Percentiles rank a stretch among this genome's conserved stretches.
These are phyloP conservation scores for Cylindrotheca fusiformis DNA, from an alignment of 108 stramenopile genomes.

Conservation along the genomic window DNA sequence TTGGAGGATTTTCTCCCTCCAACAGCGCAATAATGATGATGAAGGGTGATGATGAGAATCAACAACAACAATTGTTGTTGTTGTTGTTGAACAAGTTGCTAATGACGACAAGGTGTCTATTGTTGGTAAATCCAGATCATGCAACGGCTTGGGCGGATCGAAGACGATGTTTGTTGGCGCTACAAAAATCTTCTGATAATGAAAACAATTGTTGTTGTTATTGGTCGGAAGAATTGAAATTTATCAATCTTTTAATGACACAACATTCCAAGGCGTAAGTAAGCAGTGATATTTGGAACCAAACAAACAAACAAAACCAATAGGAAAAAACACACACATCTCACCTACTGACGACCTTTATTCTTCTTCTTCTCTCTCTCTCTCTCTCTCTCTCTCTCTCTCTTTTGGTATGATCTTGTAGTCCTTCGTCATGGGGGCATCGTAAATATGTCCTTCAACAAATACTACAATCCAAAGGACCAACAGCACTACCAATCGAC, in stretches of 20 bases:
- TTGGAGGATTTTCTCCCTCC: not conserved
- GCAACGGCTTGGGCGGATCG: constrained; percentile 56
- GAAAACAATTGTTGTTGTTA: not conserved
- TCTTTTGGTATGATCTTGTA: constrained; percentile 1
- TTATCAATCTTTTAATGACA: constrained; percentile 45
- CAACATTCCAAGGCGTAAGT: constrained; percentile 60
- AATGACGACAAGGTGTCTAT: constrained; percentile 17
- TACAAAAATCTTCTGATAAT: not conserved
- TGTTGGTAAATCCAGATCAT: constrained; percentile 55
- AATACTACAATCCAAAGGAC: constrained; percentile 8
- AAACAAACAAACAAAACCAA: not conserved
- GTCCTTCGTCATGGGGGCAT: constrained; percentile 47
- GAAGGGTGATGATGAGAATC: not conserved
- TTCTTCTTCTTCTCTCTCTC: not conserved
- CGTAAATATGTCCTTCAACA: constrained; percentile 43
- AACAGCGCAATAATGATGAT: not conserved
- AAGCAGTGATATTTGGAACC: not conserved
- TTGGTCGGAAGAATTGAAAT: constrained; percentile 32
- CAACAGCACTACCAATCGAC: not conserved
- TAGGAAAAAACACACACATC: not conserved
- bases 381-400: not conserved
- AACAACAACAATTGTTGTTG: no score
- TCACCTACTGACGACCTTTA: no score
- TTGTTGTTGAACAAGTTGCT: not conserved
- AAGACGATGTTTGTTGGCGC: constrained; percentile 15